Evolutionary conservation across 2,329 filamentous ascomycete genomes (phyloP), one percentile per base, ranked within the genome.

Genomic region (Zalaria obscura): DNA sequence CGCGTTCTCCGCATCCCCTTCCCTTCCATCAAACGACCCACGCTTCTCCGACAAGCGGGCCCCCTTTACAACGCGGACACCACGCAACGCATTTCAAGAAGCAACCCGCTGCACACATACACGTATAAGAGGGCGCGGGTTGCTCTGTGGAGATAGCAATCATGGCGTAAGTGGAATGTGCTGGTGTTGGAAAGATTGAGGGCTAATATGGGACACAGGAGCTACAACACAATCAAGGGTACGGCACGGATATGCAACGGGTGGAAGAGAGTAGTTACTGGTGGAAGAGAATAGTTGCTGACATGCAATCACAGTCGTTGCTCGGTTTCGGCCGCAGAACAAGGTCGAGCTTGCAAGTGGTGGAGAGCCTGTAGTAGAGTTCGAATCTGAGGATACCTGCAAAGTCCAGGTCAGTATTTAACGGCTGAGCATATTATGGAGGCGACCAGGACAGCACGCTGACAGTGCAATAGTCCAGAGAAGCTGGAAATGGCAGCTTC

Each of bases 251-350:
- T 35, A 18, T 18, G 18, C 18, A 18, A 18, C 18, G 18, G 18
- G 18, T n/a, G 29, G 7, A 32, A 32, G 38, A 41, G n/a, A 18
- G 18, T 18, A 18, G 18, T 18, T 18, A 18, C 18, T 18, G 18
- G 18, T n/a, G 29, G 29, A 32, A 3, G n/a, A 32, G 7, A n/a
- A 32, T 7, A 8, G 9, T 10, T 26, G 5, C 39, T 42, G 25
- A 45, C 40, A 50, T 63, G 67, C 68, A 54, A 76, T 78, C 59
- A 75, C 50, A 84, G 91, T 98, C 62, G 88, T 98, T 63, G 89
- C 89, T 70, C 85, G 91, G 58, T 98, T 98, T 68, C 79, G 91
- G 60, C 91, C 91, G 55, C 89, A 95, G 68, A 98, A 98, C 72
- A 86, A 85, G 68, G 67, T 91, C 63, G 91, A 98, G 70, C 73